Conservation (phyloP, 257 asterid genomes). For the Scutellaria barbata region DNA sequence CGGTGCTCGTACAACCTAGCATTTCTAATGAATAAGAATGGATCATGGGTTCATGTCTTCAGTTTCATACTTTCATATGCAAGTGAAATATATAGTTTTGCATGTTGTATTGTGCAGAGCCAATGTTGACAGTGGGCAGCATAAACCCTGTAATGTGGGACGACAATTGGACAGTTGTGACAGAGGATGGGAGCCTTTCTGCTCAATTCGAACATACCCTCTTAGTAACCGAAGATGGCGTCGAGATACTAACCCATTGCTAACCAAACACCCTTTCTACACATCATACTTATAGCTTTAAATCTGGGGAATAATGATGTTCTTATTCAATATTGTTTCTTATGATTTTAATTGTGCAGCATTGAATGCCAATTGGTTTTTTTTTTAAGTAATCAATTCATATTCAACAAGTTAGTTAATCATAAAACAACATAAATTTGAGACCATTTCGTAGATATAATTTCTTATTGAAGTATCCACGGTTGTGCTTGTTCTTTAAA, state of each 20-base stretch:
- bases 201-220: slow-evolving; percentile 98
- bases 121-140: slow-evolving; percentile 93
- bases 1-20: not conserved
- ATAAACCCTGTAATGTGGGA: slow-evolving; percentile 82
- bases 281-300: not conserved
- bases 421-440: no score
- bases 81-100: not conserved
- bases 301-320: no score
- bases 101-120: slow-evolving; percentile 58
- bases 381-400: no score
- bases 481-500: no score
- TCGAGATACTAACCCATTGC: slow-evolving; percentile 81
- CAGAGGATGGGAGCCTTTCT: slow-evolving; percentile 92
- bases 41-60: not conserved
- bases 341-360: no score
- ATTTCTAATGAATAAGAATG: slow-evolving; percentile 9
- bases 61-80: not conserved
- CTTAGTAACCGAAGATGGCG: slow-evolving; percentile 77
- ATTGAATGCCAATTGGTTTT: no score
- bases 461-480: no score
- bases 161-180: slow-evolving; percentile 92
- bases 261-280: slow-evolving; percentile 25
- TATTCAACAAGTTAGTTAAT: no score
- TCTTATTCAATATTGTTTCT: no score
- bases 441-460: no score